Evolutionary conservation across 164 flowering plant species (phyloP).

Genomic region (Aristolochia contorta): DNA sequence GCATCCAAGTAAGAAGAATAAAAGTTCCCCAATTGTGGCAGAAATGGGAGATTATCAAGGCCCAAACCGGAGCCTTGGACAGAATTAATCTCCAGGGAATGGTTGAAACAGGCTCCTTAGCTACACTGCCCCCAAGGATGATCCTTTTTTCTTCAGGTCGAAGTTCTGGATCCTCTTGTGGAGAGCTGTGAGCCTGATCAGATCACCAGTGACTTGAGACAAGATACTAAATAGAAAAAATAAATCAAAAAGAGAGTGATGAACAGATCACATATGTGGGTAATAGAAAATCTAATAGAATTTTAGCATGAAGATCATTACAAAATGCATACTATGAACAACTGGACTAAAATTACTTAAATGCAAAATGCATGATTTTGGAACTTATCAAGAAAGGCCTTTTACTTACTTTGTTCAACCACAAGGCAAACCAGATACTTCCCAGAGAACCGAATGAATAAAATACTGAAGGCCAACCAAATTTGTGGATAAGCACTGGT

Average conservation of each 20-base stretch:
- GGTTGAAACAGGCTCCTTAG: constrained; percentile 71
- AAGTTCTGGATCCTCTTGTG: constrained; percentile 74
- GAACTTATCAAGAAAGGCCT: constrained; percentile 2
- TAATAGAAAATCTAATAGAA: no score
- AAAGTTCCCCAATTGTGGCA: constrained; percentile 99
- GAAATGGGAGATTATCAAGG: constrained; percentile 91
- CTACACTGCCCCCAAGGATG: constrained; percentile 52
- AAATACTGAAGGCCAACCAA: constrained; percentile 97
- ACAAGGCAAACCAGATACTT: constrained; percentile 85
- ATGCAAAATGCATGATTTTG: no score
- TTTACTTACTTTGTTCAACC: constrained; percentile 63
- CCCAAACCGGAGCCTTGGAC: constrained; percentile 96
- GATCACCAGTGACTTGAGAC: not conserved
- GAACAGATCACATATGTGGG: not conserved
- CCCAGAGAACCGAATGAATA: constrained; percentile 97
- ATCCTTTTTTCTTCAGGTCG: constrained; percentile 49
- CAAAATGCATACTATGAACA: no score
- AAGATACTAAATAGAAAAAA: not conserved
- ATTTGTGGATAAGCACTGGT: constrained; percentile 72
- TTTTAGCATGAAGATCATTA: no score
- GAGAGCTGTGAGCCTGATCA: constrained; percentile 79
- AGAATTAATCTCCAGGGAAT: constrained; percentile 94
- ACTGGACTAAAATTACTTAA: no score
- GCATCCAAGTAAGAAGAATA: constrained; percentile 99
- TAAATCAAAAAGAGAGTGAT: not conserved